Evolutionary conservation across 805 yeast genomes (phyloP).

Genomic region (Pichia scutulata): DNA sequence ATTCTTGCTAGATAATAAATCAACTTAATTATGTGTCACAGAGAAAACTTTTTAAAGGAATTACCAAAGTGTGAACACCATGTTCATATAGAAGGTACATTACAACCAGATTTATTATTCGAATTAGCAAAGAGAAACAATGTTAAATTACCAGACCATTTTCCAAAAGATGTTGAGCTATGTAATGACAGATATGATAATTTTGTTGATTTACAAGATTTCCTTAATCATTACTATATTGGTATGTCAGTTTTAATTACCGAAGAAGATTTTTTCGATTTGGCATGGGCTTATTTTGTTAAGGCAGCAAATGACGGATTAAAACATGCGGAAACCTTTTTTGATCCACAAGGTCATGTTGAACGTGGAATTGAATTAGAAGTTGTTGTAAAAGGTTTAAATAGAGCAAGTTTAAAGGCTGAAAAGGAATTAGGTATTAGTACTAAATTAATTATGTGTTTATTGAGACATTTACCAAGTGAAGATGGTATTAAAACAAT

Average conservation of each 20-base stretch:
- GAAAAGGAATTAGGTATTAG: conserved; percentile 51
- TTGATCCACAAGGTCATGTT: conserved; percentile 81
- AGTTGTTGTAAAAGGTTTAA: conserved; percentile 56
- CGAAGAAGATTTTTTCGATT: conserved; percentile 67
- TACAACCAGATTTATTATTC: conserved; percentile 68
- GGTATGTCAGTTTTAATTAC: conserved; percentile 69
- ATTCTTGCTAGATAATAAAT: not conserved
- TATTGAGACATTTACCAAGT: conserved; percentile 68
- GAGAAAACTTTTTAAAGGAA: conserved; percentile 45
- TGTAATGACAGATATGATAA: conserved; percentile 50
- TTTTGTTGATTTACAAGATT: conserved; percentile 68
- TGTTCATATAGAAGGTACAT: conserved; percentile 75
- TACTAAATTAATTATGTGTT: conserved; percentile 72
- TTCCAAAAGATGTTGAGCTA: conserved; percentile 53
- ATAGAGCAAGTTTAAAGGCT: conserved; percentile 61
- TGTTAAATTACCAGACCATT: conserved; percentile 50
- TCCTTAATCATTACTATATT: conserved; percentile 68
- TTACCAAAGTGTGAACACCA: conserved; percentile 87
- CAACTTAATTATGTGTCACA: not conserved
- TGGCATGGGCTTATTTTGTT: conserved; percentile 66
- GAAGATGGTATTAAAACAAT: conserved; percentile 51
- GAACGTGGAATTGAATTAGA: conserved; percentile 57
- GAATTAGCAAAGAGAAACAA: conserved; percentile 60
- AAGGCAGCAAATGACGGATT: conserved; percentile 54
- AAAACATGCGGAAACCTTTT: conserved; percentile 67